phyloP scores from a whole-genome alignment of 176 grass and related monocot genomes.

The Urochloa ruziziensis region DNA sequence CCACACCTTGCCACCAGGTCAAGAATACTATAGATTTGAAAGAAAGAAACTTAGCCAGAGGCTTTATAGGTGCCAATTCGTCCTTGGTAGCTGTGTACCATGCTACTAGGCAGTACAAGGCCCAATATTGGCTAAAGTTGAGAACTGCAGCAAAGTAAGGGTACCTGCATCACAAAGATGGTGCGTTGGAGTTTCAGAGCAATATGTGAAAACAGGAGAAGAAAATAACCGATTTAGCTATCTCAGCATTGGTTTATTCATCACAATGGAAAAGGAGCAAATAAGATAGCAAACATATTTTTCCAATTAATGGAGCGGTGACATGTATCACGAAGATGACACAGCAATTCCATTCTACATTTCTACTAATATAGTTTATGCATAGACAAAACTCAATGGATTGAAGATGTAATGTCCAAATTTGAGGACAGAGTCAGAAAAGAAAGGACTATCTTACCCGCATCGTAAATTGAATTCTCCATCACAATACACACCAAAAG shows the following conservation, averaged over 20 bases:
- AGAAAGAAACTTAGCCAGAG: constrained; percentile 85
- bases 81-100: constrained; percentile 97
- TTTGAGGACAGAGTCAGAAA: constrained; percentile 1
- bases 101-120: constrained; percentile 88
- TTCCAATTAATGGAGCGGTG: neutral
- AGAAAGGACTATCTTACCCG: constrained; percentile 57
- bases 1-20: constrained; percentile 97
- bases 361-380: neutral
- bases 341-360: neutral
- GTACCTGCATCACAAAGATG: constrained; percentile 62
- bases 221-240: constrained; percentile 1
- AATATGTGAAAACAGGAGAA: constrained; percentile 14
- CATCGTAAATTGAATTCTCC: constrained; percentile 88
- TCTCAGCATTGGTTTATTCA: constrained; percentile 12
- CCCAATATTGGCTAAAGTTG: constrained; percentile 98
- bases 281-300: neutral
- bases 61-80: constrained; percentile 81
- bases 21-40: constrained; percentile 99
- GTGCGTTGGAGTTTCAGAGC: neutral
- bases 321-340: neutral
- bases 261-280: constrained; percentile 2
- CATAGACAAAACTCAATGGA: constrained; percentile 21
- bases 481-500: constrained; percentile 93
- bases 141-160: constrained; percentile 83
- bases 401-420: neutral